Percentiles rank a stretch among this genome's conserved stretches.
These are phyloP conservation scores for Deinandra increscens DNA, from an alignment of 129 eudicot species.

Conservation along the genomic window DNA sequence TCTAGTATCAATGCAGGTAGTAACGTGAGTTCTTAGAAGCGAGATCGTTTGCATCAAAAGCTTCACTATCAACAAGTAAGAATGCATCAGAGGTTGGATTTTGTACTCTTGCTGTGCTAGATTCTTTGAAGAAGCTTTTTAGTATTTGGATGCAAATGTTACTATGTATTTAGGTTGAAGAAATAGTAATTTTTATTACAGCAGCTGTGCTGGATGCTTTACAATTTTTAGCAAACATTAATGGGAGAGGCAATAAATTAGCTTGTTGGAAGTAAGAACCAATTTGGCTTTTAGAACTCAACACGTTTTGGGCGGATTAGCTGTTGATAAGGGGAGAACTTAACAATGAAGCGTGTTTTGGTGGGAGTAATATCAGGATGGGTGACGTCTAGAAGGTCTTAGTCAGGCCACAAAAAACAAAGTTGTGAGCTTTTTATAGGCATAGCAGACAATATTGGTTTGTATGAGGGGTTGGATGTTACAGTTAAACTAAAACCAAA, in stretches of 20 bases:
- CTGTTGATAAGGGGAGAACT: too few species aligned
- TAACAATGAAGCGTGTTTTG: too few species aligned
- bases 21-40: slow-evolving; percentile 14
- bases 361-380: too few species aligned
- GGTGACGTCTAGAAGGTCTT: too few species aligned
- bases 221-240: background rate
- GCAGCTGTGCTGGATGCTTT: background rate
- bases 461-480: too few species aligned
- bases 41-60: slow-evolving; percentile 64
- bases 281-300: too few species aligned
- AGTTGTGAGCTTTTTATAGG: too few species aligned
- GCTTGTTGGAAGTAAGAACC: background rate
- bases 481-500: too few species aligned
- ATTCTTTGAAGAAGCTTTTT: background rate
- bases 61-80: slow-evolving; percentile 46
- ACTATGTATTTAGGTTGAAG: background rate
- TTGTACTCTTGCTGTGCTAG: slow-evolving; percentile 12
- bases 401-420: too few species aligned
- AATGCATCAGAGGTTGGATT: slow-evolving; percentile 60
- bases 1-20: slow-evolving; percentile 25
- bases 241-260: background rate
- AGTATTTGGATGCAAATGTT: background rate
- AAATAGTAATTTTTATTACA: background rate
- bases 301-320: too few species aligned
- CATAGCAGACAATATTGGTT: too few species aligned